Evolutionary conservation across 2,329 filamentous ascomycete genomes (phyloP), one percentile per base, ranked within the genome.

Genomic region (Blastomyces parvus): DNA sequence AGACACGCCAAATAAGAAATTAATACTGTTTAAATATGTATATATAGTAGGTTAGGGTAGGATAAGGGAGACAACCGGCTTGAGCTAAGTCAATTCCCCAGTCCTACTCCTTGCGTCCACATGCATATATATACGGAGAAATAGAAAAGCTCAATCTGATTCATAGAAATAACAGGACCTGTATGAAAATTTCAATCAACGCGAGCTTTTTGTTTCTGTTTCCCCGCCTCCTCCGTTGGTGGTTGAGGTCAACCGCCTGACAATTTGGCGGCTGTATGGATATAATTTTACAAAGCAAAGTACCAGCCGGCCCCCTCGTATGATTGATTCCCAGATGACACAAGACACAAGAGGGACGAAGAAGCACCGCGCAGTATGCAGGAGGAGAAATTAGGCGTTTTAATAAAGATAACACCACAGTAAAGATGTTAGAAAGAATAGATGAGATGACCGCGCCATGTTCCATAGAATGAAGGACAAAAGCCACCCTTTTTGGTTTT

Each of bases 301-400:
- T 55, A 36, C 52, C 14, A 36, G 52, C 27, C 25, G 4, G 13
- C 2, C 27, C n/a, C 19, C 9, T n/a, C n/a, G 4, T n/a, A n/a
- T 9, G 33, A 36, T 2, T 36, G 8, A 36, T 36, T 6, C 27
- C 17, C 30, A 33, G 52, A 14, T n/a, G 14, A 4, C 11, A 27
- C 13, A 27, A 7, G 33, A 22, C 17, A 17, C 19, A 7, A 36
- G 25, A 55, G 8, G 4, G 8, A n/a, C n/a, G 30, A n/a, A 11
- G 17, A 55, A 55, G 17, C 2, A 30, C 13, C 9, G 48, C 11
- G 25, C 13, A 30, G 30, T 3, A 30, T 36, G 33, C 7, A 25
- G 13, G 70, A 67, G 71, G 69, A 69, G 69, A 68, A 70, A 70
- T 73, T 68, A 42, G 52, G 17, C 71, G 76, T 72, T 72, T 77